Percentiles rank a stretch among this genome's conserved stretches.
Conservation (phyloP, 139 green algal genomes). For the Asterochloris sp. region DNA sequence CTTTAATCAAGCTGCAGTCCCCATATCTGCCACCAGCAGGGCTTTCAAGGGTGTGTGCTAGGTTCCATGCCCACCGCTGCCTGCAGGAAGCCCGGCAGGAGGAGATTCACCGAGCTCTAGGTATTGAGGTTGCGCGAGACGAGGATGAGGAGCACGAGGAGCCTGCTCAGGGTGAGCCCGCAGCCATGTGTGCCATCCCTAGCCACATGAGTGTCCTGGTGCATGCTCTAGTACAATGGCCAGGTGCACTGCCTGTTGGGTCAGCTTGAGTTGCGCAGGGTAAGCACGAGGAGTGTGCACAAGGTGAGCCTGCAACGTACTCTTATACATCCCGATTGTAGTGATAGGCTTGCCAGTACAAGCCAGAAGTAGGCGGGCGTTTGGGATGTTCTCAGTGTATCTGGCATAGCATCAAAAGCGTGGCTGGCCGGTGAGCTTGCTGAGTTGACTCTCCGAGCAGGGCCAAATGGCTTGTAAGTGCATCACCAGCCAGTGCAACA, state of each 20-base stretch:
- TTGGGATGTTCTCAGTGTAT: no score
- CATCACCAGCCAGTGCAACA: no score
- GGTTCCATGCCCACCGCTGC: not conserved
- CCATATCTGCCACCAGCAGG: no score
- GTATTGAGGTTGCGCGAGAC: slow-evolving; percentile 43
- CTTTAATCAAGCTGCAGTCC: no score
- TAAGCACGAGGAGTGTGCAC: not conserved
- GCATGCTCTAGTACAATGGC: not conserved
- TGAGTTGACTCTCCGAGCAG: no score
- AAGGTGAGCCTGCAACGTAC: no score
- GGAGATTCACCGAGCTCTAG: slow-evolving; percentile 47
- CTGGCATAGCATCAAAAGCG: no score
- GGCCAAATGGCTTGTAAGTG: no score
- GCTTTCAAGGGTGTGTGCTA: not conserved
- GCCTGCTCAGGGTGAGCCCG: slow-evolving; percentile 14
- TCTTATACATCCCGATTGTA: no score
- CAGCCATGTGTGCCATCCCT: not conserved
- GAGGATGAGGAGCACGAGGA: slow-evolving; percentile 53
- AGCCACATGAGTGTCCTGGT: not conserved
- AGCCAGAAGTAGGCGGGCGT: no score
- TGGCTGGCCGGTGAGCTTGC: no score
- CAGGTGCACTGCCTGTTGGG: not conserved
- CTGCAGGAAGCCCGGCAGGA: slow-evolving; percentile 23
- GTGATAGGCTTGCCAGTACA: no score
- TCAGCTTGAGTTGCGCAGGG: not conserved